A percentile compares a stretch with the other conserved stretches of the same genome.
phyloP scores from a whole-genome alignment of 768 basidiomycete species.

The Kwoniella shandongensis region DNA sequence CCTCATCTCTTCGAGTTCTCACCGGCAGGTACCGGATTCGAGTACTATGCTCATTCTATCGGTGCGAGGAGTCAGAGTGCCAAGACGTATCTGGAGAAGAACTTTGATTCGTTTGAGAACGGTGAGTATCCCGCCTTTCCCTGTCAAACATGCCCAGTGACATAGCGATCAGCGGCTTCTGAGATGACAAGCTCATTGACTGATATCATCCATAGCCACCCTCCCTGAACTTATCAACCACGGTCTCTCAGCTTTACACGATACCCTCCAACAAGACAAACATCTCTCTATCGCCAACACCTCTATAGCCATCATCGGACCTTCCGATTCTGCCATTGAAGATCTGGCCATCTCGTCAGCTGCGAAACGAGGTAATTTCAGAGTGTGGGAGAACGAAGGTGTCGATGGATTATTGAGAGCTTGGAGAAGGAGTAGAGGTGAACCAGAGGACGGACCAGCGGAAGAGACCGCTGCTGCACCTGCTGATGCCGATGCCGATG shows the following conservation, averaged over 20 bases:
- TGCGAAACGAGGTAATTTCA: constrained; percentile 65
- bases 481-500: constrained; percentile 49
- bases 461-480: constrained; percentile 26
- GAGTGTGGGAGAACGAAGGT: constrained; percentile 79
- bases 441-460: constrained; percentile 40
- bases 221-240: constrained; percentile 87
- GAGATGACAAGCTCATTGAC: too few relatives aligned
- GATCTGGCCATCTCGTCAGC: constrained; percentile 61
- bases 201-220: constrained; percentile 60
- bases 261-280: constrained; percentile 98
- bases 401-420: constrained; percentile 72
- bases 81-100: constrained; percentile 95
- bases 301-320: constrained; percentile 85
- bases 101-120: constrained; percentile 81
- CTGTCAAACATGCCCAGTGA: too few relatives aligned
- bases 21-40: constrained; percentile 93
- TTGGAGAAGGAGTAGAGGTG: constrained; percentile 63
- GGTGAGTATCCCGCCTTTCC: constrained; percentile 60
- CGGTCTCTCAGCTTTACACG: constrained; percentile 89
- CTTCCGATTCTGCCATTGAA: constrained; percentile 55
- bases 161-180: too few relatives aligned
- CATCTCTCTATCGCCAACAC: constrained; percentile 91
- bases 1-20: constrained; percentile 99
- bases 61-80: constrained; percentile 97
- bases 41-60: constrained; percentile 98